Evolutionary conservation across 164 flowering plant species (phyloP).

Genomic region (Berberis thunbergii): DNA sequence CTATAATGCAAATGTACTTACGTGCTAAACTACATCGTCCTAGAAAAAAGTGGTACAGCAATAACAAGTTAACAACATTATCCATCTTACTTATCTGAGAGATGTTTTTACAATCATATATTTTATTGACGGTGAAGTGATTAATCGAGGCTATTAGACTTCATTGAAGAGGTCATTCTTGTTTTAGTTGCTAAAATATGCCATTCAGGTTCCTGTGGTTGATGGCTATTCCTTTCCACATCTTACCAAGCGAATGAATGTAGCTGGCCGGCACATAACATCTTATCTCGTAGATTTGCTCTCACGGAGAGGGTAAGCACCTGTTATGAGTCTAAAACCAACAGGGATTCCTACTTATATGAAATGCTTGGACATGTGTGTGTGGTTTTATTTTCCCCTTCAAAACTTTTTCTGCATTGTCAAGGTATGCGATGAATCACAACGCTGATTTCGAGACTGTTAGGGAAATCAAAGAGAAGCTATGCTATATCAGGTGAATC

Average conservation of each 20-base stretch:
- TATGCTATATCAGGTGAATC: constrained; percentile 83
- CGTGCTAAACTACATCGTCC: too few species aligned
- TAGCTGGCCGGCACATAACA: constrained; percentile 96
- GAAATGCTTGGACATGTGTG: background rate
- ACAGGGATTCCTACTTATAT: background rate
- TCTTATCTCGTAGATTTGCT: constrained; percentile 97
- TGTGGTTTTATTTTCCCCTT: too few species aligned
- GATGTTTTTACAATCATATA: too few species aligned
- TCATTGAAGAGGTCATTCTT: background rate
- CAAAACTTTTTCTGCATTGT: constrained; percentile 4
- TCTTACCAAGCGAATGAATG: constrained; percentile 97
- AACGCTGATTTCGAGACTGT: constrained; percentile 92
- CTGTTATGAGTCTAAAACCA: constrained; percentile 1
- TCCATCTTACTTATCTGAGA: too few species aligned
- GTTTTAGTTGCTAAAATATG: background rate
- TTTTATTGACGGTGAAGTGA: too few species aligned
- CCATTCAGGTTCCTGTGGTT: constrained; percentile 88
- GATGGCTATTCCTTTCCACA: constrained; percentile 99
- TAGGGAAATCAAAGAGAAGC: constrained; percentile 92
- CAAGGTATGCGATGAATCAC: constrained; percentile 90
- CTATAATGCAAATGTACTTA: too few species aligned
- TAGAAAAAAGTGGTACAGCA: too few species aligned
- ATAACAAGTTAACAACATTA: too few species aligned
- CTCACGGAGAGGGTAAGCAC: constrained; percentile 82
- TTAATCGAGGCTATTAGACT: background rate